These are phyloP conservation scores for Cryptococcus sp. DNA, from an alignment of 1,284 basidiomycete species.

Conservation along the genomic window DNA sequence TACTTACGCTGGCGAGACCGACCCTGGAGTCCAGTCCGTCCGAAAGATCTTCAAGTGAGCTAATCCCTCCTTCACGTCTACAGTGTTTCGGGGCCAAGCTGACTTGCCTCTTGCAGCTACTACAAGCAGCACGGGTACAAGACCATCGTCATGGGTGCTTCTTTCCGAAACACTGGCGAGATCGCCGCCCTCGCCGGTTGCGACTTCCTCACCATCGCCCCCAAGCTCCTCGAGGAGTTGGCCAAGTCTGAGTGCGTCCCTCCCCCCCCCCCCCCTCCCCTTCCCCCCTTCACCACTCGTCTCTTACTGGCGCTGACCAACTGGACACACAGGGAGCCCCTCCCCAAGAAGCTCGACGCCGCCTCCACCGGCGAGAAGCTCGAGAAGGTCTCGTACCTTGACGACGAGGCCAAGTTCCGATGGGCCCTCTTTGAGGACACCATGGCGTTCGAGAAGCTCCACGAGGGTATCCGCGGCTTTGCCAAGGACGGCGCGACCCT, in stretches of 20 bases:
- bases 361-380: conserved; percentile 60
- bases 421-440: conserved; percentile 85
- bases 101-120: conserved; percentile 53
- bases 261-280: not conserved
- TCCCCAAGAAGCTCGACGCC: conserved; percentile 82
- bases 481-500: conserved; percentile 90
- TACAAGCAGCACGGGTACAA: conserved; percentile 99
- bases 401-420: conserved; percentile 94
- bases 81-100: not conserved
- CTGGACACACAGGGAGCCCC: conserved; percentile 55
- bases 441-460: conserved; percentile 92
- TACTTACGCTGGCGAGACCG: conserved; percentile 74
- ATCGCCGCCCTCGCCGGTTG: conserved; percentile 93
- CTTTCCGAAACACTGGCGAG: conserved; percentile 93
- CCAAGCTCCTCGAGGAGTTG: conserved; percentile 85
- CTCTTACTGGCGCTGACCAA: not conserved
- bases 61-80: not conserved
- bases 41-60: conserved; percentile 84
- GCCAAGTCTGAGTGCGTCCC: conserved; percentile 61
- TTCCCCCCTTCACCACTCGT: not conserved
- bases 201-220: conserved; percentile 94
- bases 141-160: conserved; percentile 99
- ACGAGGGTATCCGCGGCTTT: conserved; percentile 97
- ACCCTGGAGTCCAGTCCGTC: conserved; percentile 96
- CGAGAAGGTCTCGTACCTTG: conserved; percentile 77